Conservation (phyloP, 2,329 filamentous ascomycete species). For the Alternaria gansuensis region DNA sequence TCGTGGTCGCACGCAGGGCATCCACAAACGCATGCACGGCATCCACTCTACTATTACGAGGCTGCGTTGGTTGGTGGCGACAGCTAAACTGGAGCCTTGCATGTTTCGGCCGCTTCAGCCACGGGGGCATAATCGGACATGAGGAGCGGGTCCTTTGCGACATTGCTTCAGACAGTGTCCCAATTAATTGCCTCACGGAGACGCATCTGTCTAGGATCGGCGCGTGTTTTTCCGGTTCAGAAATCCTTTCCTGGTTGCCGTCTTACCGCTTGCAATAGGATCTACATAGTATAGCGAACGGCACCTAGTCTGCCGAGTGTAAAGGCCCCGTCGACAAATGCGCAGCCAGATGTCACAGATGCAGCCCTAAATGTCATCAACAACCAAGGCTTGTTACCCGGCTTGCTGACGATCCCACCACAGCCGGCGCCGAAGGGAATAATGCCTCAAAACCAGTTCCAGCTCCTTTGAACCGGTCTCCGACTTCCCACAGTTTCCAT, state of each 20-base stretch:
- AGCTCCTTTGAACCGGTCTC: too few relatives aligned
- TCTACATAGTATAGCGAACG: neutral
- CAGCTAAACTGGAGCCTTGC: neutral
- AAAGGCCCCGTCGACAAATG: neutral
- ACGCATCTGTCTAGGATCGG: constrained; percentile 3
- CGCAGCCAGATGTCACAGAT: constrained; percentile 1
- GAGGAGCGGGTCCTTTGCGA: neutral
- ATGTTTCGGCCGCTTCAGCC: neutral
- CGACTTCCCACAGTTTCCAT: too few relatives aligned
- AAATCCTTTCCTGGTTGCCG: neutral
- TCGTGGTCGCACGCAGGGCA: constrained; percentile 11
- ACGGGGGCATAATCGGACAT: neutral
- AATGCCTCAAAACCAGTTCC: neutral
- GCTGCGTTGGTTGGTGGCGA: neutral
- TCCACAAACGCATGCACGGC: constrained; percentile 11
- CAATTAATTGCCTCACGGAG: constrained; percentile 3
- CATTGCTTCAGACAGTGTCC: neutral
- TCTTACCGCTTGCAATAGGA: constrained; percentile 6
- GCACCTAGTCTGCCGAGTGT: constrained; percentile 1
- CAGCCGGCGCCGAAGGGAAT: constrained; percentile 1
- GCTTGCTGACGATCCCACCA: neutral
- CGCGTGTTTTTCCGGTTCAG: neutral
- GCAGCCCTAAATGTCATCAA: constrained; percentile 8
- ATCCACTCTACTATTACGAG: neutral
- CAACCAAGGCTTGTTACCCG: neutral